Evolutionary conservation across 192 early-diverging fungal species (phyloP), one percentile per base, ranked within the genome.

Genomic region (Linnemannia schmuckeri): DNA sequence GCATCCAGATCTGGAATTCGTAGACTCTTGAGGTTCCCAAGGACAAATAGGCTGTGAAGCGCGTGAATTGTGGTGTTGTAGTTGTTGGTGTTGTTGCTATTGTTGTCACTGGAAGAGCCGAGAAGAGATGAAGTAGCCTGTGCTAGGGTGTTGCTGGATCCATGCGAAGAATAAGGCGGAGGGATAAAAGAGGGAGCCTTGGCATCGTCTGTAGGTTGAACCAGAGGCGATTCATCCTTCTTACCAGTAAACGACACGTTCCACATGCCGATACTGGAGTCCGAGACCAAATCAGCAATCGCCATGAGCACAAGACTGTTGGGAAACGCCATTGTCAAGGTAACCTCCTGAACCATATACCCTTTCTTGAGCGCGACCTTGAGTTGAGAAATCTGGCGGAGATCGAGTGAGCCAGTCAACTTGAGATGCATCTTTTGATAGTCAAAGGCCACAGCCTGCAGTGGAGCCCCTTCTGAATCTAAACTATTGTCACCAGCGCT

Each of bases 381-480:
- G 30, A 82, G 41, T 15, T 46, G 44, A n/a, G 42, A n/a, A 24
- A 77, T 44, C n/a, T 72, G 46, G 38, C 44, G 10, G 24, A 40
- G 35, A n/a, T 69, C 46, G 9, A 72, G 35, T 4, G 33, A 12
- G 0, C 71, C 55, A n/a, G 41, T 30, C 20, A 82, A 27, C 42
- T 22, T 70, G 27, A 82, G 81, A 22, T 77, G 81, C 69, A 77
- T 77, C 22, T 18, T 77, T 2, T 44, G 75, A 57, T 82, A 75
- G 30, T 82, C 81, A 27, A 82, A 73, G 3, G 57, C 24, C 44
- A 82, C 75, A 38, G 75, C 17, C 42, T 47, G 61, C 44, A 46
- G 12, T 15, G 13, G 44, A 46, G 44, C 12, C 44, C 44, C 15
- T 46, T 46, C 44, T 15, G 44, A 46, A 46, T 46, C 44, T 13